These are phyloP conservation scores for Plicaturopsis crispa DNA, from an alignment of 768 basidiomycete genomes.

Conservation along the genomic window DNA sequence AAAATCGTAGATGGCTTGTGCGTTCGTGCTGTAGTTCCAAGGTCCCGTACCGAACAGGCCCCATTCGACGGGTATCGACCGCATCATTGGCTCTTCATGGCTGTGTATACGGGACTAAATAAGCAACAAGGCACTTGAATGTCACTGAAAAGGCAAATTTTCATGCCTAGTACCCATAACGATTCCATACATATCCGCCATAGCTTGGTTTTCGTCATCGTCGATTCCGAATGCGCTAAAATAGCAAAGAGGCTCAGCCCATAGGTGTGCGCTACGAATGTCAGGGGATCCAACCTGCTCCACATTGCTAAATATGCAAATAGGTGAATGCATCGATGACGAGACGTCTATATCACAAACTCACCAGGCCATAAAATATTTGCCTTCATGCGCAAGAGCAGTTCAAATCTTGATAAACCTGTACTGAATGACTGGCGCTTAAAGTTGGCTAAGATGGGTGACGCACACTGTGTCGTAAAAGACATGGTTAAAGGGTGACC, in stretches of 20 bases:
- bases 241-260: not conserved
- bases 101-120: slow-evolving; percentile 15
- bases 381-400: slow-evolving; percentile 56
- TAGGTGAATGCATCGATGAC: not conserved
- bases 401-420: slow-evolving; percentile 41
- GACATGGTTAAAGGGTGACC: slow-evolving; percentile 54
- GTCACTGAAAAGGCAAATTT: not conserved
- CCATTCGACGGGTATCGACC: slow-evolving; percentile 64
- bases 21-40: slow-evolving; percentile 59
- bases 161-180: slow-evolving; percentile 62
- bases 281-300: slow-evolving; percentile 23
- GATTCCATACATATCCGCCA: slow-evolving; percentile 59
- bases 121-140: not conserved
- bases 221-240: slow-evolving; percentile 44
- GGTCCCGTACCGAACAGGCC: slow-evolving; percentile 42
- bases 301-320: slow-evolving; percentile 27
- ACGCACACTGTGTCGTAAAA: slow-evolving; percentile 52
- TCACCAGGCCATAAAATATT: slow-evolving; percentile 69
- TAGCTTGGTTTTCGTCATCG: slow-evolving; percentile 50
- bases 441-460: not conserved
- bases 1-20: slow-evolving; percentile 47
- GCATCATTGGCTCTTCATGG: slow-evolving; percentile 73
- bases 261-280: not conserved
- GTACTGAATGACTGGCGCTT: not conserved
- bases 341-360: slow-evolving; percentile 7